Percentiles rank a stretch among this genome's conserved stretches.
Conservation (phyloP, 2,329 filamentous ascomycete species). For the Colletotrichum shisoi region DNA sequence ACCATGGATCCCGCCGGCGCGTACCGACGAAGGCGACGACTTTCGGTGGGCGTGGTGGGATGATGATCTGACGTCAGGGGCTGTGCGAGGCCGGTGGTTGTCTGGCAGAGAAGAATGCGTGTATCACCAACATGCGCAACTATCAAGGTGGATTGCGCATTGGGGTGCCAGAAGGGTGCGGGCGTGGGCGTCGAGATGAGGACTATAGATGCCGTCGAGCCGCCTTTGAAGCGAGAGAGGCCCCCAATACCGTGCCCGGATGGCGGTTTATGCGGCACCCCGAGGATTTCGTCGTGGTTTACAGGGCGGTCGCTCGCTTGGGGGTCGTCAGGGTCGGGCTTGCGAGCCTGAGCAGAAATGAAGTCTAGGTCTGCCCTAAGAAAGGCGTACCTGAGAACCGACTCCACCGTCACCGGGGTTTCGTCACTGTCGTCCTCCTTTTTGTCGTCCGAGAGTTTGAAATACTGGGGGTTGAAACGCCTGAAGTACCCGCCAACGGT, state of each 20-base stretch:
- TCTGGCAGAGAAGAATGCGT: constrained; percentile 87
- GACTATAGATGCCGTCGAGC: constrained; percentile 88
- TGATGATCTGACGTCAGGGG: constrained; percentile 92
- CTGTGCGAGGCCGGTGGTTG: constrained; percentile 78
- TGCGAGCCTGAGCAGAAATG: constrained; percentile 84
- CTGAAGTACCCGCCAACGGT: constrained; percentile 94
- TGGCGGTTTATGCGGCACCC: constrained; percentile 63
- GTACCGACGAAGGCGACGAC: constrained; percentile 82
- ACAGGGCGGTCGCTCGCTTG: constrained; percentile 77
- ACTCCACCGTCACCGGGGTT: constrained; percentile 69
- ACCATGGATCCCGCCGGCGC: constrained; percentile 79
- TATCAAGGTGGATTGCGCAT: constrained; percentile 81
- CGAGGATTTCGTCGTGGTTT: constrained; percentile 85
- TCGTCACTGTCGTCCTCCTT: constrained; percentile 40
- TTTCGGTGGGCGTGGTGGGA: constrained; percentile 85
- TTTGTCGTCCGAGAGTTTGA: constrained; percentile 55
- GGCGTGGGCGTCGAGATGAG: constrained; percentile 92
- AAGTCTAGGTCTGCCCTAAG: constrained; percentile 95
- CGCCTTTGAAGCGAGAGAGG: constrained; percentile 82
- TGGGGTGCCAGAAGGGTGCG: constrained; percentile 93
- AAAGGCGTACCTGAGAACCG: constrained; percentile 89
- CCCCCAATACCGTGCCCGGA: constrained; percentile 74
- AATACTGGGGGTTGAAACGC: constrained; percentile 84
- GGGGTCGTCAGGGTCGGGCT: constrained; percentile 76
- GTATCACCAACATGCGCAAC: constrained; percentile 95